These are phyloP conservation scores for Prunus dulcis DNA, from an alignment of 306 rosid genomes.

Conservation along the genomic window DNA sequence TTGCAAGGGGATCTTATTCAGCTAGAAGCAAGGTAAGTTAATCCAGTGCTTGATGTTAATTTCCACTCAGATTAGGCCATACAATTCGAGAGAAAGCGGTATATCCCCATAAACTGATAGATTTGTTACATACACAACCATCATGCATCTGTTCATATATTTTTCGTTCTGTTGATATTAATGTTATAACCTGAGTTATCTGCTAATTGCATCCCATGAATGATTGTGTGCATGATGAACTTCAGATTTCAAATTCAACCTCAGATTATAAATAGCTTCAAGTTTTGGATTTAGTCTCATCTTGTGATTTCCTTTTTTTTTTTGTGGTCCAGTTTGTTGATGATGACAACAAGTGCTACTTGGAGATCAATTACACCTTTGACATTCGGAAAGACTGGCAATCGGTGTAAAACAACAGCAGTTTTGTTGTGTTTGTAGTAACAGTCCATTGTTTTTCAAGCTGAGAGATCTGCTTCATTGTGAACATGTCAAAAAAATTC, in stretches of 20 bases:
- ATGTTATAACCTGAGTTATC: no score
- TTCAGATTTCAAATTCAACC: not conserved
- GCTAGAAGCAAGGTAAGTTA: slow-evolving; percentile 78
- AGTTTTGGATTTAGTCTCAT: not conserved
- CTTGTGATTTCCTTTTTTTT: not conserved
- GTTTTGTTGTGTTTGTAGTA: slow-evolving; percentile 14
- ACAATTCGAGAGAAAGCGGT: not conserved
- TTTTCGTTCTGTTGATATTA: no score
- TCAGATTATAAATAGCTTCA: slow-evolving; percentile 5
- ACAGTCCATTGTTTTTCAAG: slow-evolving; percentile 34
- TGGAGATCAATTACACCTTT: slow-evolving; percentile 87
- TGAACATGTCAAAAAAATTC: slow-evolving; percentile 26
- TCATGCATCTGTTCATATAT: not conserved
- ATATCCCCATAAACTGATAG: not conserved
- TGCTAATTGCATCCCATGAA: no score
- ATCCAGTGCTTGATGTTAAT: not conserved
- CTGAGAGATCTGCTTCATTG: slow-evolving; percentile 43
- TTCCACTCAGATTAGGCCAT: not conserved
- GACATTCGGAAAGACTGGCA: slow-evolving; percentile 83
- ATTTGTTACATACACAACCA: not conserved
- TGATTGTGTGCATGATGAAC: no score
- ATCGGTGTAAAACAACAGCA: slow-evolving; percentile 19
- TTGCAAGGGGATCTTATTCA: slow-evolving; percentile 85
- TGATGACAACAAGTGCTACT: slow-evolving; percentile 86
- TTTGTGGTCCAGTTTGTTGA: slow-evolving; percentile 57